phyloP scores from a whole-genome alignment of 1,139 yeast genomes.

The Saccharomyces hybrid region DNA sequence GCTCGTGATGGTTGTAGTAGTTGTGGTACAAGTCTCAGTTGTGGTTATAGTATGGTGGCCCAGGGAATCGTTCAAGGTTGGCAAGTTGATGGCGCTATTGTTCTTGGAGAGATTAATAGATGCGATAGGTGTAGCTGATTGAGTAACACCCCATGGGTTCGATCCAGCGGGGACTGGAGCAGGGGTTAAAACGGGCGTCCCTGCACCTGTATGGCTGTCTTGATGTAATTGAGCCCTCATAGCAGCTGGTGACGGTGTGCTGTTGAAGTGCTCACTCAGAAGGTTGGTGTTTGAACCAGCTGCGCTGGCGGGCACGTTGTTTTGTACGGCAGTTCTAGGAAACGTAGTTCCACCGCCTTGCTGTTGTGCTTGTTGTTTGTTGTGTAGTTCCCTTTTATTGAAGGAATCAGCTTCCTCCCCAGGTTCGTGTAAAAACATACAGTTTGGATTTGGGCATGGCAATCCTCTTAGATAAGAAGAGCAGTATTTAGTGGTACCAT shows the following conservation, averaged over 20 bases:
- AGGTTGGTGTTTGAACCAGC: conserved; percentile 7
- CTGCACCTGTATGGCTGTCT: conserved; percentile 15
- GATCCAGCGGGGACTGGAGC: conserved; percentile 31
- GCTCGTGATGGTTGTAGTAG: conserved; percentile 7
- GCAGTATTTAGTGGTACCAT: conserved; percentile 97
- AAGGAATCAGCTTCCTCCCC: conserved; percentile 98
- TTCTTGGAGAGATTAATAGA: conserved; percentile 27
- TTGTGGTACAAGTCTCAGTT: conserved; percentile 11
- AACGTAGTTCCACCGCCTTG: conserved; percentile 4
- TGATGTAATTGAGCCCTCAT: conserved; percentile 23
- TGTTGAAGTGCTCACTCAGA: conserved; percentile 6
- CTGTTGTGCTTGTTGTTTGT: conserved; percentile 20
- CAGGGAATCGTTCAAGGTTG: conserved; percentile 52
- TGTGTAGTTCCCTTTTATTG: conserved; percentile 84
- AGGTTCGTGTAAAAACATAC: conserved; percentile 98
- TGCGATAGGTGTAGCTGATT: conserved; percentile 28
- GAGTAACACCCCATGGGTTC: conserved; percentile 31
- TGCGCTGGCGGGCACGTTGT: conserved; percentile 6
- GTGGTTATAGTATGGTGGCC: conserved; percentile 8
- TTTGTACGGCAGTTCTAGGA: conserved; percentile 6
- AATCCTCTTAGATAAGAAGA: conserved; percentile 91
- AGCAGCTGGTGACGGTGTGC: conserved; percentile 27
- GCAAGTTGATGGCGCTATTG: conserved; percentile 57
- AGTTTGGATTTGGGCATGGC: conserved; percentile 95
- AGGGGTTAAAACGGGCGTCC: conserved; percentile 29